phyloP scores from a whole-genome alignment of 73 alveolate genomes.

The Paramecium biaurelia region DNA sequence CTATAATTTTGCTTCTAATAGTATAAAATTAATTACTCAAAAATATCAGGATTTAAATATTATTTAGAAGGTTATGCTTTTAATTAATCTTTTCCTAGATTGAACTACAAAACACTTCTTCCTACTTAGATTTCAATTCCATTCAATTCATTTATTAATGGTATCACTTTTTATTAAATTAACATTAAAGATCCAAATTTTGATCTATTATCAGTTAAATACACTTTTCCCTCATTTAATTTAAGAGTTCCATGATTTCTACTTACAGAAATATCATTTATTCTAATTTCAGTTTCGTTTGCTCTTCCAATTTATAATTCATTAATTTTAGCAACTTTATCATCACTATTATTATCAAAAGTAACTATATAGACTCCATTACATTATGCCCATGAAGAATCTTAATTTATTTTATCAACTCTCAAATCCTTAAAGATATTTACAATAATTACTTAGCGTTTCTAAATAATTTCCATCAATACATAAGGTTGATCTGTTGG shows the following conservation, averaged over 20 bases:
- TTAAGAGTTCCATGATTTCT: conserved; percentile 64
- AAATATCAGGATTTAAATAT: neutral
- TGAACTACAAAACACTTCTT: neutral
- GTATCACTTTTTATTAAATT: conserved; percentile 3
- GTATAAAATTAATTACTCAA: neutral
- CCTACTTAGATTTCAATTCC: neutral
- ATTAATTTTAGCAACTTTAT: neutral
- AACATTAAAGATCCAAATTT: neutral
- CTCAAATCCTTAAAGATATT: neutral
- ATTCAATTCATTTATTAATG: neutral
- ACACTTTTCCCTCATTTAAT: conserved; percentile 60
- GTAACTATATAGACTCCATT: conserved; percentile 14
- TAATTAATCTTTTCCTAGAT: neutral
- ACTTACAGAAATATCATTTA: conserved; percentile 68
- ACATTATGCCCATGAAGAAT: neutral
- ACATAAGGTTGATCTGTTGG: neutral
- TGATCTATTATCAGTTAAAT: conserved; percentile 55
- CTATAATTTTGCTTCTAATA: neutral
- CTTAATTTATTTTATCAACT: neutral
- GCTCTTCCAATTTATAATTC: conserved; percentile 67
- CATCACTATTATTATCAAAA: neutral
- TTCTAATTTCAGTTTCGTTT: conserved; percentile 69
- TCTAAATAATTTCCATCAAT: neutral
- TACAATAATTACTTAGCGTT: neutral
- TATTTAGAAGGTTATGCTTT: neutral